phyloP scores from a whole-genome alignment of 345 rosid genomes.

The Ceriops decandra region DNA sequence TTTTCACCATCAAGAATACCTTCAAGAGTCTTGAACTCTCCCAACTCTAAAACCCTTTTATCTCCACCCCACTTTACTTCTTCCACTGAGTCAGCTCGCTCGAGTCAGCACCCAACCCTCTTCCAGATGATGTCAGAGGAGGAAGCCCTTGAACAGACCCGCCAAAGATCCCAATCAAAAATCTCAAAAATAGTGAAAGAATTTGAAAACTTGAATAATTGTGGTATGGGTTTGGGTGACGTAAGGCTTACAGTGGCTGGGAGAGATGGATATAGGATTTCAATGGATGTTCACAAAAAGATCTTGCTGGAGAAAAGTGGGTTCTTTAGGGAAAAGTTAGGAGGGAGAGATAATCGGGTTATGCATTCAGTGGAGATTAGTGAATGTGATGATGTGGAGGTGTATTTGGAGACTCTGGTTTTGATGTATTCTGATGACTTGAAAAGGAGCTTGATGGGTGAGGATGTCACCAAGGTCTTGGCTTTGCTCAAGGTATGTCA shows the following conservation, averaged over 20 bases:
- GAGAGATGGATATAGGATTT: constrained; percentile 62
- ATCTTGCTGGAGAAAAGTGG: constrained; percentile 72
- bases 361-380: constrained; percentile 85
- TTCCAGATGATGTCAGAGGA: constrained; percentile 96
- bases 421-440: constrained; percentile 83
- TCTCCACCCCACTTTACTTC: constrained; percentile 37
- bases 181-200: constrained; percentile 59
- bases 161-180: constrained; percentile 50
- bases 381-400: constrained; percentile 89
- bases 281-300: constrained; percentile 70
- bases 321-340: constrained; percentile 72
- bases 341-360: constrained; percentile 46
- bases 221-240: constrained; percentile 53
- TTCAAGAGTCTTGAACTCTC: constrained; percentile 30
- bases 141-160: constrained; percentile 39
- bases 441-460: constrained; percentile 71
- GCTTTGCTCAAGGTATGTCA: constrained; percentile 73
- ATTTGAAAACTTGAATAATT: constrained; percentile 35
- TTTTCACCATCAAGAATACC: constrained; percentile 57
- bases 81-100: constrained; percentile 19
- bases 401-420: constrained; percentile 76
- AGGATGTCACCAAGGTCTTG: constrained; percentile 62
- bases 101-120: constrained; percentile 50
- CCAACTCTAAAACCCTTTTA: constrained; percentile 32
- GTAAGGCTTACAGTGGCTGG: constrained; percentile 78